Evolutionary conservation across 1,284 basidiomycete species (phyloP).

Genomic region (Ganoderma lucidum): DNA sequence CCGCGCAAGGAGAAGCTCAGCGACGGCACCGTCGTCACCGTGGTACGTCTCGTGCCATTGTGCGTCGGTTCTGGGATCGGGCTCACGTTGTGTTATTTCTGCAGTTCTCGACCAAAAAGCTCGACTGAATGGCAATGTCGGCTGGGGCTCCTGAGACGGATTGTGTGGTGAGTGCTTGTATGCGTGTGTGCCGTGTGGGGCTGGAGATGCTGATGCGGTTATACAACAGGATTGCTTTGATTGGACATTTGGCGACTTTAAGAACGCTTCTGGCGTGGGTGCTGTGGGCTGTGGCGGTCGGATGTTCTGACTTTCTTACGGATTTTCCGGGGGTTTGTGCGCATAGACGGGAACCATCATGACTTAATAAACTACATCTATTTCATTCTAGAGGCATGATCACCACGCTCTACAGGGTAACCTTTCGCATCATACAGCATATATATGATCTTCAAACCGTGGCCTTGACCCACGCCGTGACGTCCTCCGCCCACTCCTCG

Average conservation of each 20-base stretch:
- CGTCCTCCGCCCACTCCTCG: constrained; percentile 66
- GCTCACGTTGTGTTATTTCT: not conserved
- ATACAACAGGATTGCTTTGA: constrained; percentile 48
- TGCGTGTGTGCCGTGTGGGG: constrained; percentile 10
- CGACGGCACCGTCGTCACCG: constrained; percentile 65
- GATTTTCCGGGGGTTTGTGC: not conserved
- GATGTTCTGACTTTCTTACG: not conserved
- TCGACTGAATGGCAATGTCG: constrained; percentile 29
- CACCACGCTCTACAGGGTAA: not conserved
- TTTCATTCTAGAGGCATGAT: not conserved
- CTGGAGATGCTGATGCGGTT: not conserved
- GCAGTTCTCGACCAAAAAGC: constrained; percentile 31
- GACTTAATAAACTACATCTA: not conserved
- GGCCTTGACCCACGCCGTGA: constrained; percentile 49
- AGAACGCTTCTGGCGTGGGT: constrained; percentile 17
- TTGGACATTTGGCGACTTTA: constrained; percentile 51
- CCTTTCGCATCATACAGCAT: too few species aligned
- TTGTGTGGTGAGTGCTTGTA: constrained; percentile 44
- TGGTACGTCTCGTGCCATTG: constrained; percentile 47
- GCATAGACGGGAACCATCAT: not conserved
- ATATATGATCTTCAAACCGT: constrained; percentile 15
- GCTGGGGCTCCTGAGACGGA: constrained; percentile 45
- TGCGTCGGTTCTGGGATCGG: not conserved
- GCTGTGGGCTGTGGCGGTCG: constrained; percentile 6
- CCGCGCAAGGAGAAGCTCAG: constrained; percentile 55